phyloP scores from a whole-genome alignment of 306 rosid species.

The Cajanus cajan region DNA sequence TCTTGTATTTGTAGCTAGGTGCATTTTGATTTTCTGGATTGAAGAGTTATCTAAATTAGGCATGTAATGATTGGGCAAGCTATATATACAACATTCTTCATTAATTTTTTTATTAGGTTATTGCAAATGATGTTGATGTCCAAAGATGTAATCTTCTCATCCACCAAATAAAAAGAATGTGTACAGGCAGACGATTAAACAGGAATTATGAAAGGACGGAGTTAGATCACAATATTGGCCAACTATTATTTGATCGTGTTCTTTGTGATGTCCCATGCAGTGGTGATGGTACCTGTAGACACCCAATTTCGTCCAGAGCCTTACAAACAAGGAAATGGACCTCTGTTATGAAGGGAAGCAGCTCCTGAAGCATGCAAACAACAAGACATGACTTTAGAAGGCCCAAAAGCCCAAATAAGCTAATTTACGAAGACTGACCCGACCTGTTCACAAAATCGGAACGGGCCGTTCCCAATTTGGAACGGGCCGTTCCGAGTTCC shows the following conservation, averaged over 20 bases:
- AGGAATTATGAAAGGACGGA: constrained; percentile 39
- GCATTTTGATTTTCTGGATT: constrained; percentile 20
- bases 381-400: no score
- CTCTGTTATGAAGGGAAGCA: no score
- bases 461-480: no score
- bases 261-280: constrained; percentile 98
- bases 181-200: constrained; percentile 84
- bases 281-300: no score
- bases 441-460: no score
- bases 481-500: no score
- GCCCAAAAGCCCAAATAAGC: no score
- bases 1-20: neutral
- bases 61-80: constrained; percentile 12
- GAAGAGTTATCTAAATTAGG: neutral
- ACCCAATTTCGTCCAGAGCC: no score
- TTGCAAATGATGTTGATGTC: constrained; percentile 97
- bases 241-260: constrained; percentile 88
- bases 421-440: no score
- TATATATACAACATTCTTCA: constrained; percentile 14
- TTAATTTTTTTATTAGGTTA: constrained; percentile 54
- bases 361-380: no score
- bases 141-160: no score
- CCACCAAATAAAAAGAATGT: constrained; percentile 99
- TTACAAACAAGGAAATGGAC: no score
- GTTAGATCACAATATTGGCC: constrained; percentile 40